Conservation (phyloP, 2,329 filamentous ascomycete genomes). For the Clarireedia sp. region DNA sequence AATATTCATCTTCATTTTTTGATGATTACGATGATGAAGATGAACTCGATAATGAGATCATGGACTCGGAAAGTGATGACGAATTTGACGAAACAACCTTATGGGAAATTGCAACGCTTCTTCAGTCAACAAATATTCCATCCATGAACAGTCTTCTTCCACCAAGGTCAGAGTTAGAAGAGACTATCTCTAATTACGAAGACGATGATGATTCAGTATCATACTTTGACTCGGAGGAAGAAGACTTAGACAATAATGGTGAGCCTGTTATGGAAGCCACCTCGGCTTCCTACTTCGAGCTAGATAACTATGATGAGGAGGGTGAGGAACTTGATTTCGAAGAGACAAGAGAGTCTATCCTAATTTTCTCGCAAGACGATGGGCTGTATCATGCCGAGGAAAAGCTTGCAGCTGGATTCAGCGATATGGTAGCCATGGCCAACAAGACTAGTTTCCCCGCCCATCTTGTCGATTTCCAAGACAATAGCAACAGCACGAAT, state of each 20-base stretch:
- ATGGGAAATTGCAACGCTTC: slow-evolving; percentile 55
- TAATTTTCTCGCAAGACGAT: slow-evolving; percentile 1
- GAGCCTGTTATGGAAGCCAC: neutral
- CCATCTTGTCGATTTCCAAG: too few relatives aligned
- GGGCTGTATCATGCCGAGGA: neutral
- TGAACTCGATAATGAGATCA: slow-evolving; percentile 28
- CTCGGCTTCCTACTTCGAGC: neutral
- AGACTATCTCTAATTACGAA: slow-evolving; percentile 19
- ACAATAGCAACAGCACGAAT: too few relatives aligned
- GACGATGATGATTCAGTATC: slow-evolving; percentile 12
- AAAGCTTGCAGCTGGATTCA: neutral
- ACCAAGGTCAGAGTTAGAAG: neutral
- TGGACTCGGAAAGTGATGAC: slow-evolving; percentile 28
- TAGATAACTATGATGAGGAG: neutral
- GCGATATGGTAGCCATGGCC: neutral
- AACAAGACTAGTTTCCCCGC: too few relatives aligned
- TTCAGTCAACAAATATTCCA: slow-evolving; percentile 44
- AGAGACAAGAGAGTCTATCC: neutral
- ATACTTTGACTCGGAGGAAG: slow-evolving; percentile 13
- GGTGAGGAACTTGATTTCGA: neutral
- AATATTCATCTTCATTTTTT: slow-evolving; percentile 40
- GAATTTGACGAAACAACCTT: slow-evolving; percentile 53
- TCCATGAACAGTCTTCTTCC: slow-evolving; percentile 45
- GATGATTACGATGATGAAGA: slow-evolving; percentile 49
- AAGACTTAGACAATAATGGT: neutral